A percentile compares a stretch with the other conserved stretches of the same genome.
phyloP scores from a whole-genome alignment of 1,284 basidiomycete species.

The Sparassis latifolia region DNA sequence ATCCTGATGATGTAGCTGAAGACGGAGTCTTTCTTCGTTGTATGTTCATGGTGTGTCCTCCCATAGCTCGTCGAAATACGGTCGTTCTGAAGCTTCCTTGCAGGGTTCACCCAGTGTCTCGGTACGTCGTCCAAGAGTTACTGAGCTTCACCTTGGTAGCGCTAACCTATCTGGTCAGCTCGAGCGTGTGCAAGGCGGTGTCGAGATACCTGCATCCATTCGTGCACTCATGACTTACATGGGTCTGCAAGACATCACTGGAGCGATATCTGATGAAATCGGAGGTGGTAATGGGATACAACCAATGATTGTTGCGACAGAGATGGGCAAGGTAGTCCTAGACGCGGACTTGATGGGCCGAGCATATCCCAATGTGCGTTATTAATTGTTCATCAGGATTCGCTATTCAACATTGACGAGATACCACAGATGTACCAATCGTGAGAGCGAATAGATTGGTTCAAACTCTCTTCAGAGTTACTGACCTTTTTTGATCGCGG shows the following conservation, averaged over 20 bases:
- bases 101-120: slow-evolving; percentile 44
- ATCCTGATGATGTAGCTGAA: slow-evolving; percentile 21
- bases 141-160: background rate
- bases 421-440: slow-evolving; percentile 25
- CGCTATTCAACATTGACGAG: no score
- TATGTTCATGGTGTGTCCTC: slow-evolving; percentile 36
- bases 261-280: slow-evolving; percentile 44
- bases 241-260: slow-evolving; percentile 20
- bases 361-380: slow-evolving; percentile 30
- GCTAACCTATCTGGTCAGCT: slow-evolving; percentile 7
- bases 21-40: slow-evolving; percentile 24
- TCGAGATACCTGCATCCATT: slow-evolving; percentile 25
- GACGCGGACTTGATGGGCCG: slow-evolving; percentile 49
- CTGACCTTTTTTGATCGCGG: background rate
- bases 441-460: slow-evolving; percentile 19
- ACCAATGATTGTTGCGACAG: slow-evolving; percentile 38
- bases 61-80: background rate
- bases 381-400: slow-evolving; percentile 4
- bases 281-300: slow-evolving; percentile 56
- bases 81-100: background rate
- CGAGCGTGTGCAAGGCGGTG: slow-evolving; percentile 28
- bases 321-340: slow-evolving; percentile 21
- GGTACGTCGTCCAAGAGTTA: slow-evolving; percentile 6
- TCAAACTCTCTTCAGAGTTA: background rate
- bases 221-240: slow-evolving; percentile 21